Conservation (phyloP, 2,329 filamentous ascomycete species). For the Monilinia aucupariae region DNA sequence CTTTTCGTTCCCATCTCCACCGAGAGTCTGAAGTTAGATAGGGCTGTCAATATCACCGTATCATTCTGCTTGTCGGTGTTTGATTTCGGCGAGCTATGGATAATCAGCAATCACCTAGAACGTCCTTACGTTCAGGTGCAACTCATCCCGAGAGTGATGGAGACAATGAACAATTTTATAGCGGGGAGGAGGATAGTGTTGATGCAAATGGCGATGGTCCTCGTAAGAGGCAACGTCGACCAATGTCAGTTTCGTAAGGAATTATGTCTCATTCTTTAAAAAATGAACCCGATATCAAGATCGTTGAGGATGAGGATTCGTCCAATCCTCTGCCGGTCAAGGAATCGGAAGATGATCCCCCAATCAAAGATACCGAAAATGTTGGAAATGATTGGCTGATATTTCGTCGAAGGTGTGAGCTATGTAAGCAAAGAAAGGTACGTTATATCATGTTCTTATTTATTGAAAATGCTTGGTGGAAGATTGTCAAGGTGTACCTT, state of each 20-base stretch:
- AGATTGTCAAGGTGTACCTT: not conserved
- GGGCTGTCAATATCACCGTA: not conserved
- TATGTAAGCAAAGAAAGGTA: constrained; percentile 78
- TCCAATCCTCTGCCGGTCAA: constrained; percentile 19
- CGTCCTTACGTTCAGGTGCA: constrained; percentile 25
- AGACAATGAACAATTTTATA: constrained; percentile 27
- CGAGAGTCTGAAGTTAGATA: constrained; percentile 23
- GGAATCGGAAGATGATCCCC: constrained; percentile 21
- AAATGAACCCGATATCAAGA: constrained; percentile 17
- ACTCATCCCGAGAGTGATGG: constrained; percentile 34
- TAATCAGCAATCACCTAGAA: constrained; percentile 30
- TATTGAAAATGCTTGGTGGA: not conserved
- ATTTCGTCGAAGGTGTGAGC: constrained; percentile 55
- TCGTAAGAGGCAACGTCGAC: constrained; percentile 43
- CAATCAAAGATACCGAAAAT: constrained; percentile 12
- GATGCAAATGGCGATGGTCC: constrained; percentile 34
- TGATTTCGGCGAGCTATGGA: constrained; percentile 27
- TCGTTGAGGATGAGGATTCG: constrained; percentile 7
- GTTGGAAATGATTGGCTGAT: constrained; percentile 33
- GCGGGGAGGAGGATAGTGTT: constrained; percentile 33
- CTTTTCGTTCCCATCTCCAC: constrained; percentile 29
- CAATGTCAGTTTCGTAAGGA: constrained; percentile 46
- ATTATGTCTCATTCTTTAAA: constrained; percentile 31
- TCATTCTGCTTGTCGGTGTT: not conserved
- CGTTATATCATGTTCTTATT: not conserved